Evolutionary conservation across 2,329 filamentous ascomycete genomes (phyloP).

Genomic region (Trichoderma atroviride): DNA sequence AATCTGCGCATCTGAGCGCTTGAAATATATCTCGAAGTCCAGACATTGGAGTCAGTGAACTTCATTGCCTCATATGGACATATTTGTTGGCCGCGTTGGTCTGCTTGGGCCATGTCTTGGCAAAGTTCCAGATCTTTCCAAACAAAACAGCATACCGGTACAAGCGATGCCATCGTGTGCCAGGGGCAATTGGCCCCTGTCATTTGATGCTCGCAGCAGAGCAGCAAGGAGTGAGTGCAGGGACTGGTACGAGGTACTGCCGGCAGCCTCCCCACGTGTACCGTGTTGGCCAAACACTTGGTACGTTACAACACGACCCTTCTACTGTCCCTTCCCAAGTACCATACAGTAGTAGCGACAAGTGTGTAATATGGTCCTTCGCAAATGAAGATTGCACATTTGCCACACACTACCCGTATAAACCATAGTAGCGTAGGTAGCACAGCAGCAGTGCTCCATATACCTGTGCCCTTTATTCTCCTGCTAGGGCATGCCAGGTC

Average conservation of each 20-base stretch:
- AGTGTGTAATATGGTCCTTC: neutral
- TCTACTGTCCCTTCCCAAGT: neutral
- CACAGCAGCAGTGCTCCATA: neutral
- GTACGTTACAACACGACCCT: constrained; percentile 6
- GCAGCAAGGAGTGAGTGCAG: neutral
- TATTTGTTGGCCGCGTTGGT: neutral
- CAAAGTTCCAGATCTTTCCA: constrained; percentile 16
- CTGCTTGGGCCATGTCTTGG: constrained; percentile 5
- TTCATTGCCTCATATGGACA: neutral
- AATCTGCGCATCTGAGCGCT: neutral
- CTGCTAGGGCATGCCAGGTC: constrained; percentile 9
- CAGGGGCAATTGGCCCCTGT: constrained; percentile 10
- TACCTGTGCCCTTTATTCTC: neutral
- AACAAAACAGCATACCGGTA: constrained; percentile 7
- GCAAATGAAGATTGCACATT: neutral
- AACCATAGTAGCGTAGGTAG: neutral
- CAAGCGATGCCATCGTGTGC: neutral
- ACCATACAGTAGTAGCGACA: neutral
- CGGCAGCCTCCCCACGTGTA: constrained; percentile 11
- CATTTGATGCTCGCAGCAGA: constrained; percentile 1
- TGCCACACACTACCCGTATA: neutral
- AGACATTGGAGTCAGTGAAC: neutral
- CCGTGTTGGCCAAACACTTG: constrained; percentile 1
- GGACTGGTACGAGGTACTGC: neutral
- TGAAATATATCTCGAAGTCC: neutral